A percentile compares a stretch with the other conserved stretches of the same genome.
phyloP scores from a whole-genome alignment of 2,329 filamentous ascomycete genomes.

The Colletotrichum sansevieriae region DNA sequence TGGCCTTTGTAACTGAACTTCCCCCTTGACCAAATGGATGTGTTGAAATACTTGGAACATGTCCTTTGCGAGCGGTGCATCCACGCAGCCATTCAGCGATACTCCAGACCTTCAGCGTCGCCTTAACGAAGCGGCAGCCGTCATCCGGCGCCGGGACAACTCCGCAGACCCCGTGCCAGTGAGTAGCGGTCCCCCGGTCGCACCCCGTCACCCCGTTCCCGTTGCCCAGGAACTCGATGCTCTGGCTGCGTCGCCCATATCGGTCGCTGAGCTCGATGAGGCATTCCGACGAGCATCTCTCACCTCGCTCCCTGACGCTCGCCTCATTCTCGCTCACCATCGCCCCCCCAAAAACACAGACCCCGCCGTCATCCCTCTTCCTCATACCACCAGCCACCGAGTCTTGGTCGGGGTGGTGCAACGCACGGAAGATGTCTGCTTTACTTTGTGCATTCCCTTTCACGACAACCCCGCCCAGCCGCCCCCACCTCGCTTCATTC shows the following conservation, averaged over 20 bases:
- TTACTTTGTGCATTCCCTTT: constrained; percentile 4
- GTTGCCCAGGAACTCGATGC: neutral
- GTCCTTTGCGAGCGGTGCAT: neutral
- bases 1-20: neutral
- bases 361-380: neutral
- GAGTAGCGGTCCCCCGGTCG: neutral
- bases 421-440: constrained; percentile 13
- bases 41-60: neutral
- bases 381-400: neutral
- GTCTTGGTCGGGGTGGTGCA: constrained; percentile 11
- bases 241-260: neutral
- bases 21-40: neutral
- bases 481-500: constrained; percentile 6
- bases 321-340: constrained; percentile 8
- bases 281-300: constrained; percentile 1
- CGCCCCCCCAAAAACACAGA: neutral
- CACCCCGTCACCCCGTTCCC: constrained; percentile 1
- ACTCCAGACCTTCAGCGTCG: constrained; percentile 1
- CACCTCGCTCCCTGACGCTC: constrained; percentile 3
- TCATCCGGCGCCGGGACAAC: neutral
- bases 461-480: neutral
- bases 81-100: constrained; percentile 16
- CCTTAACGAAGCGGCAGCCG: constrained; percentile 1
- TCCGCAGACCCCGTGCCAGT: neutral
- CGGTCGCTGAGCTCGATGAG: neutral